Base-by-base conservation (phyloP, 805 yeast species). In the Yarrowia sp. region DNA sequence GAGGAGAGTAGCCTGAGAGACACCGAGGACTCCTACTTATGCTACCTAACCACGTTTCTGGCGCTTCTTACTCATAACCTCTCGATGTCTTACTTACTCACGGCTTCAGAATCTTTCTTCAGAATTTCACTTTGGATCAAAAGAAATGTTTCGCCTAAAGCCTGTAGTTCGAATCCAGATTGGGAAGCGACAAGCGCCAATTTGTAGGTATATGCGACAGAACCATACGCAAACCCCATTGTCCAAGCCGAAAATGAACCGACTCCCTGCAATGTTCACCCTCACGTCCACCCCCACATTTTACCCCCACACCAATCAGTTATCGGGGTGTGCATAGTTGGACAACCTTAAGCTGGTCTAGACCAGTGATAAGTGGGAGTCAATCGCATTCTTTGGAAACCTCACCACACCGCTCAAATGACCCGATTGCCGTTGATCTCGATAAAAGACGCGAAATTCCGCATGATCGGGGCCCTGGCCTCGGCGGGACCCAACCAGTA, bases 401-500 rank as follows among this genome's bases (percentile, higher is more conserved):
- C 2, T 8, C 43, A 19, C 46, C n/a, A 55, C 61, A 19, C 15
- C 20, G n/a, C 20, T 15, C 5, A 15, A 39, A 58, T 58, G 64
- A 58, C 64, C 30, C 39, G 55, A 38, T 19, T 61, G 3, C 66
- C 66, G 42, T 38, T 61, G 46, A 61, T 61, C 24, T 44, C 66
- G 38, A 46, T 61, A 19, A 61, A 61, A 17, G 66, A 61, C 13
- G 66, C 66, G 2, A 34, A 39, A 12, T 61, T 61, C 55, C 66
- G 66, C 20, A 14, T 61, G 46, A 46, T 47, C 9, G 55, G 55
- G 15, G 64, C 64, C 19, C 30, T 58, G 14, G 50, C 64, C 19
- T 33, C 50, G 30, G 13, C 39, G 2, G 50, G 64, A 42, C 8
- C 66, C 24, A 46, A 36, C 15, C 58, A 58, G 13, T 43, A 56